Conservation (phyloP, 768 basidiomycete genomes). For the Pulveroboletus sp. region DNA sequence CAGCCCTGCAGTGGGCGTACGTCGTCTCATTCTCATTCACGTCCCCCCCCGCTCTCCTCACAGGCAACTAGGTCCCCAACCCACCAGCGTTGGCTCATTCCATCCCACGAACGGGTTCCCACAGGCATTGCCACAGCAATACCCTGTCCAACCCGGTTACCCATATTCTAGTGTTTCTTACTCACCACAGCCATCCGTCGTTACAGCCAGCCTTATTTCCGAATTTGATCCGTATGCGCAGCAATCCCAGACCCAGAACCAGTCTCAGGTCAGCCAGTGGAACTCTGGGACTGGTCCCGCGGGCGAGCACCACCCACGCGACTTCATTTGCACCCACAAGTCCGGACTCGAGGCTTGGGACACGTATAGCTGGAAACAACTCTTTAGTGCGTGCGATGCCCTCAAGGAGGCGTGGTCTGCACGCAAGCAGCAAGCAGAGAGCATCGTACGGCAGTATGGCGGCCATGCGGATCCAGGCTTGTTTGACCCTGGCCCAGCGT, state of each 20-base stretch:
- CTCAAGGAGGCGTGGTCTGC: slow-evolving; percentile 63
- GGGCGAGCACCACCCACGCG: slow-evolving; percentile 54
- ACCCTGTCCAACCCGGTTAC: slow-evolving; percentile 17
- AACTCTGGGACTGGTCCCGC: slow-evolving; percentile 21
- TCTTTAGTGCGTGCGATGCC: slow-evolving; percentile 54
- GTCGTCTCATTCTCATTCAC: slow-evolving; percentile 1
- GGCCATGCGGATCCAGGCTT: slow-evolving; percentile 32
- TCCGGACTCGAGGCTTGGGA: slow-evolving; percentile 70
- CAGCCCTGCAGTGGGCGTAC: not conserved
- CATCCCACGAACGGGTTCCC: slow-evolving; percentile 55
- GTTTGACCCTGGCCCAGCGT: slow-evolving; percentile 30
- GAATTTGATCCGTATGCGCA: slow-evolving; percentile 41
- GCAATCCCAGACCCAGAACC: not conserved
- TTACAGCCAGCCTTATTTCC: slow-evolving; percentile 25
- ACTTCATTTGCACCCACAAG: slow-evolving; percentile 63
- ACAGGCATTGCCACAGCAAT: slow-evolving; percentile 36
- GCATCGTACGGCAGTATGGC: slow-evolving; percentile 42
- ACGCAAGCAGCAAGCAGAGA: slow-evolving; percentile 53
- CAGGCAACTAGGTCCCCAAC: slow-evolving; percentile 30
- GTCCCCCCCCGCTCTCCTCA: not conserved
- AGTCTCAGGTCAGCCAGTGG: slow-evolving; percentile 1
- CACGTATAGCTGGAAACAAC: slow-evolving; percentile 64
- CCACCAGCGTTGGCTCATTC: slow-evolving; percentile 30
- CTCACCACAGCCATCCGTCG: slow-evolving; percentile 14
- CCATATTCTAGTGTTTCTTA: slow-evolving; percentile 30